A percentile compares a stretch with the other conserved stretches of the same genome.
Evolutionary conservation across 176 grass and related monocot genomes (phyloP).

Genomic region (Eleusine coracana): DNA sequence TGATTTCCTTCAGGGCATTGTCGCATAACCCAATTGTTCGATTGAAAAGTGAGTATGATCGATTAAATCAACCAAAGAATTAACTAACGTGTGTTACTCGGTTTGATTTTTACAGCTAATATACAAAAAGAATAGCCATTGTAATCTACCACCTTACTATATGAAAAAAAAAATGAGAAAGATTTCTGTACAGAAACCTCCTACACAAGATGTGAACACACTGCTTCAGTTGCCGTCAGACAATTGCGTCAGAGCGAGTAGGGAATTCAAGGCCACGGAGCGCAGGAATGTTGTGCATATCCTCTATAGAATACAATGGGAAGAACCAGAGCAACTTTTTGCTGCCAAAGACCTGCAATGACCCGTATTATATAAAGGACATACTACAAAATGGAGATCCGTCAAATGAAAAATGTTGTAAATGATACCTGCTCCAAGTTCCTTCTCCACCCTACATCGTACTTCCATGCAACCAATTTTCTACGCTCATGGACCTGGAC

Average conservation of each 20-base stretch:
- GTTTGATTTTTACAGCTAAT: background rate
- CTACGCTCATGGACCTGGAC: constrained; percentile 71
- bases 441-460: constrained; percentile 76
- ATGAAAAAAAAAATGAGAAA: background rate
- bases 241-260: constrained; percentile 52
- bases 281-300: constrained; percentile 67
- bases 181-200: constrained; percentile 36
- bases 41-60: background rate
- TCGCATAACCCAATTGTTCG: background rate
- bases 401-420: background rate
- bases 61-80: constrained; percentile 22
- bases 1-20: background rate
- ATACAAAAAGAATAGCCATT: constrained; percentile 22
- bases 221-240: constrained; percentile 16
- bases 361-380: background rate
- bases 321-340: constrained; percentile 86
- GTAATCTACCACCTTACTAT: background rate
- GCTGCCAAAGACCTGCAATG: constrained; percentile 74
- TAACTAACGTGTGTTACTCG: background rate
- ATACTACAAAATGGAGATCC: background rate
- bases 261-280: constrained; percentile 82
- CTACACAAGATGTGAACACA: constrained; percentile 22
- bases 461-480: constrained; percentile 70
- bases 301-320: constrained; percentile 66
- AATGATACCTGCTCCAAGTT: constrained; percentile 81